A percentile compares a stretch with the other conserved stretches of the same genome.
These are phyloP conservation scores for Coelastrella sp. DNA, from an alignment of 139 green algal species.

Conservation along the genomic window DNA sequence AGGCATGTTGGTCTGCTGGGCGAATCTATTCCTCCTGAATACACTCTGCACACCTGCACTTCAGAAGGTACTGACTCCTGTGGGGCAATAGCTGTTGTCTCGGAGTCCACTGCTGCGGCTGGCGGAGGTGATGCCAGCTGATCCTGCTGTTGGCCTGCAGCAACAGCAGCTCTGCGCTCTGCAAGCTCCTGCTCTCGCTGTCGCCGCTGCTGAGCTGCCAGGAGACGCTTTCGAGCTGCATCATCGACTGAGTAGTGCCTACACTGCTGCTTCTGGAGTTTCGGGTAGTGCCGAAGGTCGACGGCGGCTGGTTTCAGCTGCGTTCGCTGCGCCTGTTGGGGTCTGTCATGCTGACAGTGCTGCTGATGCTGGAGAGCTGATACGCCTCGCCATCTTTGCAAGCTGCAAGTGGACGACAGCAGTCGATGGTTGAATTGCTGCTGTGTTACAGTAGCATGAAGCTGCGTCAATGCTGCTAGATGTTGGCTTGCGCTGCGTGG, in stretches of 20 bases:
- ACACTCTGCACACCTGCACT: not conserved
- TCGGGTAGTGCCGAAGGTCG: not conserved
- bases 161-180: not conserved
- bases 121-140: not conserved
- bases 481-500: not conserved
- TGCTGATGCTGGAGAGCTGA: not conserved
- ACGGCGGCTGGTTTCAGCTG: not conserved
- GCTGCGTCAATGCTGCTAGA: not conserved
- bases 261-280: conserved; percentile 7
- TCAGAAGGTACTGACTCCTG: not conserved
- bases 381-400: no score
- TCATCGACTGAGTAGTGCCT: not conserved
- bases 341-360: not conserved
- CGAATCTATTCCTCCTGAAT: not conserved
- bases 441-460: not conserved
- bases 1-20: no score
- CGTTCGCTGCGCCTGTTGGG: not conserved
- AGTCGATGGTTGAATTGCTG: no score
- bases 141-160: not conserved
- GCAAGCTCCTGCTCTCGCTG: not conserved
- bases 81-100: conserved; percentile 7
- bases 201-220: conserved; percentile 35
- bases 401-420: no score
- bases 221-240: not conserved
- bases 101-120: not conserved